Evolutionary conservation across 345 rosid species (phyloP).

Genomic region (Gynandropsis gynandra): DNA sequence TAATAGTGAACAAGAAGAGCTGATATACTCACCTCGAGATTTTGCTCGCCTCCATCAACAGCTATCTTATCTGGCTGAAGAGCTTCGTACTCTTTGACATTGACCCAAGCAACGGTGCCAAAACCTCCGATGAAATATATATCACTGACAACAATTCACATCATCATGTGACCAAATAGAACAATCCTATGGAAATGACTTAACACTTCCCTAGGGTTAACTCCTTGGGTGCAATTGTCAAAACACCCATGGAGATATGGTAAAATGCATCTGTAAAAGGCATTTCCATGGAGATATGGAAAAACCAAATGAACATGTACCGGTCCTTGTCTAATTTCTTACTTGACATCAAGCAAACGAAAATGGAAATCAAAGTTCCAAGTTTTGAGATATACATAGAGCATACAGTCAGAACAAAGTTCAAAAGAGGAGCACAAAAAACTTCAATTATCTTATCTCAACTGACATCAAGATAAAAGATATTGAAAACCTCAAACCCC

Average conservation of each 20-base stretch:
- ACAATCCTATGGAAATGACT: background rate
- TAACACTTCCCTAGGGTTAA: background rate
- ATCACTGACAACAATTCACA: conserved; percentile 44
- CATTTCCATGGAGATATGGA: background rate
- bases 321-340: background rate
- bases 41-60: conserved; percentile 87
- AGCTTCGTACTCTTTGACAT: conserved; percentile 77
- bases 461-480: too few species aligned
- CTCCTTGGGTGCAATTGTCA: too few species aligned
- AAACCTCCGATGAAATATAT: conserved; percentile 98
- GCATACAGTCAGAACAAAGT: too few species aligned
- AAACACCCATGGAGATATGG: too few species aligned
- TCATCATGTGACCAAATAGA: background rate
- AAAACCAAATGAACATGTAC: background rate
- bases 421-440: too few species aligned
- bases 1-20: background rate
- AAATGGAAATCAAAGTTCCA: too few species aligned
- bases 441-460: too few species aligned
- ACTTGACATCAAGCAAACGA: too few species aligned
- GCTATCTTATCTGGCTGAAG: conserved; percentile 91
- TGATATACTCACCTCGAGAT: conserved; percentile 55
- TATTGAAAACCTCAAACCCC: too few species aligned
- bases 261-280: too few species aligned
- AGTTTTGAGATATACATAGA: too few species aligned
- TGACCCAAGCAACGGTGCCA: conserved; percentile 98